Conservation (phyloP, 2,329 filamentous ascomycete genomes). For the Alternaria sp. region DNA sequence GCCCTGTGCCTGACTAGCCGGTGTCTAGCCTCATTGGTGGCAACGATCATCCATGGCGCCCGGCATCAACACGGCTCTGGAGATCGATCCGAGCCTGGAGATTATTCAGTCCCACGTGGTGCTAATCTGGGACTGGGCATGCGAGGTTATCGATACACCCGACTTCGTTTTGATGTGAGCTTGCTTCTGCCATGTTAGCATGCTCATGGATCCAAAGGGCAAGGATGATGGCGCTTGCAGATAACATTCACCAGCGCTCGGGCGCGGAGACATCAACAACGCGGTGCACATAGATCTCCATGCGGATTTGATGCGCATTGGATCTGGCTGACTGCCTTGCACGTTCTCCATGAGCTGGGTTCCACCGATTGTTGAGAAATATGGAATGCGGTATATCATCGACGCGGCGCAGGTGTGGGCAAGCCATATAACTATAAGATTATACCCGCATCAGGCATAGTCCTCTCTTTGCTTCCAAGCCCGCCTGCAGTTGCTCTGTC, state of each 20-base stretch:
- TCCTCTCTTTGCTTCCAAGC: background rate
- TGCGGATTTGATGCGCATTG: background rate
- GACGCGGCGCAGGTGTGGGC: background rate
- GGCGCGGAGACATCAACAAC: background rate
- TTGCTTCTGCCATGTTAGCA: background rate
- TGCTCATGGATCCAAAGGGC: too few species aligned
- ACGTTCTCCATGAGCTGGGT: background rate
- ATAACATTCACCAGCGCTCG: too few species aligned
- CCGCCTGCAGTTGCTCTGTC: background rate
- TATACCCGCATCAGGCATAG: too few species aligned
- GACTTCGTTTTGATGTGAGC: background rate
- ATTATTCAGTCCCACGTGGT: slow-evolving; percentile 26
- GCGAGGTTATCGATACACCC: background rate
- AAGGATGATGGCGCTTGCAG: background rate
- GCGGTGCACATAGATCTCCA: background rate
- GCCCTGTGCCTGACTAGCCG: slow-evolving; percentile 28
- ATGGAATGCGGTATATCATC: background rate
- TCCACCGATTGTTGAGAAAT: background rate
- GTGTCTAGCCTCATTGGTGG: slow-evolving; percentile 34
- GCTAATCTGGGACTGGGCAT: slow-evolving; percentile 3
- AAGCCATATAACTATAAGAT: too few species aligned
- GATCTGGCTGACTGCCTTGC: background rate
- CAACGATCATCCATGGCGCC: slow-evolving; percentile 33
- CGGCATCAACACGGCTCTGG: slow-evolving; percentile 29
- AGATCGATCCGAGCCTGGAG: slow-evolving; percentile 27